These are phyloP conservation scores for Triangularia setosa DNA, from an alignment of 2,329 filamentous ascomycete species.

Conservation along the genomic window DNA sequence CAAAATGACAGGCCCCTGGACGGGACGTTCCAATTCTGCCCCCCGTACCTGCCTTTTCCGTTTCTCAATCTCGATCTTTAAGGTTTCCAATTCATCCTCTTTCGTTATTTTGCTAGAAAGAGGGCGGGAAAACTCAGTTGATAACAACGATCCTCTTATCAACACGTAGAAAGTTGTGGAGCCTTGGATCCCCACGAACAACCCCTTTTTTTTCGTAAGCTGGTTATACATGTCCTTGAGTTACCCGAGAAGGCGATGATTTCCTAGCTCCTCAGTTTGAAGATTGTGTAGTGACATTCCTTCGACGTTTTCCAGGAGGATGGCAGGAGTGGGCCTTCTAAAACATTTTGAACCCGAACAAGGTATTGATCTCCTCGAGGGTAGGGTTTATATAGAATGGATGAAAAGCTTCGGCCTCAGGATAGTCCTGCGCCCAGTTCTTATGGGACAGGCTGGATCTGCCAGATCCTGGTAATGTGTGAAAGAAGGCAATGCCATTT, in stretches of 20 bases:
- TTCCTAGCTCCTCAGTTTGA: conserved; percentile 7
- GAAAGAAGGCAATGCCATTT: conserved; percentile 2
- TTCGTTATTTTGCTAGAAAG: conserved; percentile 8
- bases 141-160: conserved; percentile 3
- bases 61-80: conserved; percentile 1
- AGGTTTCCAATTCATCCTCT: conserved; percentile 5
- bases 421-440: not conserved
- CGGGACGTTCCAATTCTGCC: not conserved
- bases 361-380: not conserved
- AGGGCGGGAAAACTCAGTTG: conserved; percentile 7
- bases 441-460: conserved; percentile 2
- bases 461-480: conserved; percentile 1
- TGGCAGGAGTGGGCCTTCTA: conserved; percentile 9
- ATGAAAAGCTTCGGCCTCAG: not conserved
- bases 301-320: conserved; percentile 11
- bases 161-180: conserved; percentile 11
- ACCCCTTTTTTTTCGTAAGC: conserved; percentile 5
- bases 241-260: conserved; percentile 7
- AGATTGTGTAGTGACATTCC: conserved; percentile 9
- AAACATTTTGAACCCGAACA: conserved; percentile 1
- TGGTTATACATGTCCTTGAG: conserved; percentile 3
- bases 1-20: not conserved
- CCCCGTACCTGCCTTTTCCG: not conserved
- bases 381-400: not conserved
- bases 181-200: conserved; percentile 11